Base-by-base conservation (phyloP, 768 basidiomycete genomes). In the Pisolithus marmoratus region DNA sequence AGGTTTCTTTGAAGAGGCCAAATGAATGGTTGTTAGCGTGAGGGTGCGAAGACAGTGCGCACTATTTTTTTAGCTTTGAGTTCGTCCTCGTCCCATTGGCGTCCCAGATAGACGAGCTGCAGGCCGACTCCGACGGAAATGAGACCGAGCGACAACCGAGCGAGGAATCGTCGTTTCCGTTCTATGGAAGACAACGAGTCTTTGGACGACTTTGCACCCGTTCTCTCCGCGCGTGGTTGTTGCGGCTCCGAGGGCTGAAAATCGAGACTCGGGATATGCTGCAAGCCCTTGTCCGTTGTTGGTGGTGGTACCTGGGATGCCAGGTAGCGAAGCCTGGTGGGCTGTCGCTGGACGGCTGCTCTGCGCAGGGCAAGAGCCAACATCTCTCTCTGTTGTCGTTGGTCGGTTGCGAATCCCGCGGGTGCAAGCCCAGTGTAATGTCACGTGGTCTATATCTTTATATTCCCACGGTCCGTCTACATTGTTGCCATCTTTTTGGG, bases 181-280 rank as follows among this genome's bases (percentile, higher is more conserved):
- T 96, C 95, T 54, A 85, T 86, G 47, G 84, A 83, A 17, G 87
- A 87, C 49, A 92, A 76, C 14, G 84, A 81, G 47, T 86, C 84
- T 59, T 85, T 88, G 15, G 87, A 85, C 3, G 88, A 90, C 64
- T 72, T 76, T 47, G 90, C 90, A 14, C 90, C 89, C 0, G 89
- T 91, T 48, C 83, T 74, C 53, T 79, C 74, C 31, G 65, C 63
- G 50, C 69, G 65, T 41, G 69, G 66, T 44, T 73, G 67, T 15
- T 71, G 70, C 45, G 62, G 60, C 56, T 78, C 77, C 15, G 74
- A 70, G 0, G 84, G 83, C 17, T 82, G 76, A 58, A 88, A 85
- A 66, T 89, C 86, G 19, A 88, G 73, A 49, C 76, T 82, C 5
- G 81, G 79, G 5, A 79, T 56, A 26, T 55, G 45, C 37, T 46